These are phyloP conservation scores for Oenanthe javanica DNA, from an alignment of 140 eudicot genomes.

Conservation along the genomic window DNA sequence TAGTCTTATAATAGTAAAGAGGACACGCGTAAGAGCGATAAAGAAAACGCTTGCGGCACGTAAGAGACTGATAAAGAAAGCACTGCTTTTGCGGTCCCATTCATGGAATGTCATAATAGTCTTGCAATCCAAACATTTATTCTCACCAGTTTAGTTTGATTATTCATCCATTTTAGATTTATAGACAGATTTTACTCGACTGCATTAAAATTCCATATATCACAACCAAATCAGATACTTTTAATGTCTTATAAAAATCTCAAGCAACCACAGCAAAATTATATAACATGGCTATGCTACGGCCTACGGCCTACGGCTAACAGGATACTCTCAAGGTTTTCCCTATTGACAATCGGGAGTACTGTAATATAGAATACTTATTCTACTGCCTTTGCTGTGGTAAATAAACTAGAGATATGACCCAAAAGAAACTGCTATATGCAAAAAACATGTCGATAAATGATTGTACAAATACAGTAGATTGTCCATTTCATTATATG, in stretches of 20 bases:
- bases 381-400: neutral
- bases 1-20: neutral
- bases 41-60: neutral
- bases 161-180: neutral
- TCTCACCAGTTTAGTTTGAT: neutral
- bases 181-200: neutral
- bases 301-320: neutral
- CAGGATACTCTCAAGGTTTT: neutral
- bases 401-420: neutral
- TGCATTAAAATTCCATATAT: neutral
- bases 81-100: neutral
- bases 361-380: neutral
- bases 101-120: slow-evolving; percentile 1
- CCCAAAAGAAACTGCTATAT: neutral
- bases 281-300: neutral
- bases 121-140: neutral
- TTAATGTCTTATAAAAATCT: neutral
- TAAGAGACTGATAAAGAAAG: neutral
- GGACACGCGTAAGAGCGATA: neutral
- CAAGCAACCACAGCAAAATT: neutral
- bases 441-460: neutral
- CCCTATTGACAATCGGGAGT: neutral
- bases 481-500: neutral
- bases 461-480: neutral
- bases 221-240: neutral